These are phyloP conservation scores for Globisporangium ultimum DNA, from an alignment of 352 stramenopile genomes.

Conservation along the genomic window DNA sequence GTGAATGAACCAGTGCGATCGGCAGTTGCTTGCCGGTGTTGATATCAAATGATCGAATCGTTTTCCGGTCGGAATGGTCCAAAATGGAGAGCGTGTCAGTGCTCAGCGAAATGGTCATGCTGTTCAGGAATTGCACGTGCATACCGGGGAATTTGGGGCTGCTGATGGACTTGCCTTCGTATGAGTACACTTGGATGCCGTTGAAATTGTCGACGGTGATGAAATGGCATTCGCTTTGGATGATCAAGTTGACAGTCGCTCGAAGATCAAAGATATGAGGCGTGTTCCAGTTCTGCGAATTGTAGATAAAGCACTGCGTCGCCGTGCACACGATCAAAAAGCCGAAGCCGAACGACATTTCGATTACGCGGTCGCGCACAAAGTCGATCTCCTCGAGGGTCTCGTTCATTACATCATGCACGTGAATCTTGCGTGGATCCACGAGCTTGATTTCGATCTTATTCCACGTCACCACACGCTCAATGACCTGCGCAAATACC, in stretches of 20 bases:
- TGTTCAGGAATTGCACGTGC: slow-evolving; percentile 86
- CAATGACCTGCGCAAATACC: slow-evolving; percentile 89
- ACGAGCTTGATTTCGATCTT: slow-evolving; percentile 86
- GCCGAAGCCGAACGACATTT: slow-evolving; percentile 90
- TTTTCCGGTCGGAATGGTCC: slow-evolving; percentile 87
- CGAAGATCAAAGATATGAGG: slow-evolving; percentile 92
- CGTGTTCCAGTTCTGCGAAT: slow-evolving; percentile 90
- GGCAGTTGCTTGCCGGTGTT: slow-evolving; percentile 78
- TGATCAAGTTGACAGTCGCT: slow-evolving; percentile 81
- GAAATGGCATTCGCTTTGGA: slow-evolving; percentile 88
- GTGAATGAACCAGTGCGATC: slow-evolving; percentile 54
- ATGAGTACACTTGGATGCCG: slow-evolving; percentile 90
- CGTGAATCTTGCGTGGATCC: slow-evolving; percentile 84
- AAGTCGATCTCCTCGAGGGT: slow-evolving; percentile 92
- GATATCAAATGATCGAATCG: slow-evolving; percentile 88
- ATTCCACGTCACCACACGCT: slow-evolving; percentile 84
- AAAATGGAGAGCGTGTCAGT: slow-evolving; percentile 87
- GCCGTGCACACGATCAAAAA: slow-evolving; percentile 91
- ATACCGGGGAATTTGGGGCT: slow-evolving; percentile 85
- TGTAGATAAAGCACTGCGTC: slow-evolving; percentile 93
- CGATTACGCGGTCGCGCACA: slow-evolving; percentile 87
- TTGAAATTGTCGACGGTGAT: slow-evolving; percentile 88
- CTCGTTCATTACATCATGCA: slow-evolving; percentile 89
- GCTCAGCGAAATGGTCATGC: slow-evolving; percentile 81
- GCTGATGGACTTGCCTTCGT: slow-evolving; percentile 89